Evolutionary conservation across 495 filamentous ascomycete species (phyloP).

Genomic region (Aspergillus baeticus): DNA sequence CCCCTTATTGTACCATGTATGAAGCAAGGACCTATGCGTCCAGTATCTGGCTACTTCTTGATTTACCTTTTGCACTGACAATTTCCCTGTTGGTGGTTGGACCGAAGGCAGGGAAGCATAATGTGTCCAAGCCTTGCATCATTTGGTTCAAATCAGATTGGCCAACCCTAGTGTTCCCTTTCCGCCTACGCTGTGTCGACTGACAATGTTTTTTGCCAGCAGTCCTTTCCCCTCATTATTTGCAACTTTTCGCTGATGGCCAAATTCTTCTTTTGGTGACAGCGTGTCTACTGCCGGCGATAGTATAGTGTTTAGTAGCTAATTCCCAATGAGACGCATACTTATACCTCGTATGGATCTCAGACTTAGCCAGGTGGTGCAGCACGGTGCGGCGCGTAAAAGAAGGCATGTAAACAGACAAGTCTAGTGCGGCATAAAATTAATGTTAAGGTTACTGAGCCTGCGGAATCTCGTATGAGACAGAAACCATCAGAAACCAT

Average conservation of each 20-base stretch:
- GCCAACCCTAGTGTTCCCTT: no score
- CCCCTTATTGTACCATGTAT: not conserved
- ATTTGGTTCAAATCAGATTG: no score
- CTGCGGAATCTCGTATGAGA: no score
- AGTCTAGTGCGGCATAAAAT: not conserved
- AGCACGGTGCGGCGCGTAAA: not conserved
- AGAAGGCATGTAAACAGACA: not conserved
- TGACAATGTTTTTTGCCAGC: no score
- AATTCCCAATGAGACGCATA: not conserved
- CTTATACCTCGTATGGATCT: not conserved
- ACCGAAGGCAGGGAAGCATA: no score
- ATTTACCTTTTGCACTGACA: no score
- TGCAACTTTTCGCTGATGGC: no score
- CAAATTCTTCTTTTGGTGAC: no score
- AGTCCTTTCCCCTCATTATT: no score
- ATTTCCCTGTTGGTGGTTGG: no score
- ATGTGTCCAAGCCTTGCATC: not conserved
- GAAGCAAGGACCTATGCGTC: not conserved
- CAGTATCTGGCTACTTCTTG: no score
- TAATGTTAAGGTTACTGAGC: not conserved
- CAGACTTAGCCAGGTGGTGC: not conserved
- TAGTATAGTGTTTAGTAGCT: not conserved
- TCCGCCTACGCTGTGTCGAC: no score
- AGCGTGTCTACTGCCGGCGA: not conserved
- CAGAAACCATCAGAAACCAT: constrained; percentile 17